Evolutionary conservation across 2,329 filamentous ascomycete genomes (phyloP).

Genomic region (Fusarium mexicanum): DNA sequence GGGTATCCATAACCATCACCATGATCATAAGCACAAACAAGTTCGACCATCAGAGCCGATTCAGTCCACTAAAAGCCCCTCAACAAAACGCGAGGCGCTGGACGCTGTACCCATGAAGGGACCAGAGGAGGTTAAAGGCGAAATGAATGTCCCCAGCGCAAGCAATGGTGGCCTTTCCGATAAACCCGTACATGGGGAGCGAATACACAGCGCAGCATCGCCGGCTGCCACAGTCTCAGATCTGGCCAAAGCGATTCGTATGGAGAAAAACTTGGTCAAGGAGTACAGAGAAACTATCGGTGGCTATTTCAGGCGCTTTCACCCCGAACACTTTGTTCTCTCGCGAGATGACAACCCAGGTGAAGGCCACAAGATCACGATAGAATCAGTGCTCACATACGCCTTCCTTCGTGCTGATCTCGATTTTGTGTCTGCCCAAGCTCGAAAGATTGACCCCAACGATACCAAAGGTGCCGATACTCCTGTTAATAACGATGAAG

Average conservation of each 20-base stretch:
- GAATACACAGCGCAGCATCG: conserved; percentile 53
- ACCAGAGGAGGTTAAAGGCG: conserved; percentile 55
- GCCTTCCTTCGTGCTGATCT: conserved; percentile 94
- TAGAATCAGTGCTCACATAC: conserved; percentile 86
- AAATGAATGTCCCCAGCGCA: conserved; percentile 50
- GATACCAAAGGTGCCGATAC: conserved; percentile 77
- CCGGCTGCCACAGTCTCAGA: conserved; percentile 64
- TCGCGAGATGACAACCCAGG: conserved; percentile 45
- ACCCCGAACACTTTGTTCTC: conserved; percentile 76
- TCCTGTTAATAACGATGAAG: conserved; percentile 85
- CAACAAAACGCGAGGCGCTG: conserved; percentile 42
- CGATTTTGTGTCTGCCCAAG: conserved; percentile 92
- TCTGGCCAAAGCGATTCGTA: conserved; percentile 68
- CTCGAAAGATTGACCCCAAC: conserved; percentile 78
- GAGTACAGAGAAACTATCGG: conserved; percentile 88
- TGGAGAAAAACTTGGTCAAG: conserved; percentile 77
- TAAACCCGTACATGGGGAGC: conserved; percentile 49
- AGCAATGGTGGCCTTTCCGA: conserved; percentile 47
- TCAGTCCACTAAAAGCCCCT: conserved; percentile 19
- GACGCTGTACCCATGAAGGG: conserved; percentile 59
- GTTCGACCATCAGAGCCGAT: conserved; percentile 5
- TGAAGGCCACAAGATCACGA: conserved; percentile 60
- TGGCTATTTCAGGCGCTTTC: conserved; percentile 93
- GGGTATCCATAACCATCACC: conserved; percentile 25
- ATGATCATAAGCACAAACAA: conserved; percentile 35